These are phyloP conservation scores for Trichothecium sympodiale DNA, from an alignment of 2,329 filamentous ascomycete species.

Conservation along the genomic window DNA sequence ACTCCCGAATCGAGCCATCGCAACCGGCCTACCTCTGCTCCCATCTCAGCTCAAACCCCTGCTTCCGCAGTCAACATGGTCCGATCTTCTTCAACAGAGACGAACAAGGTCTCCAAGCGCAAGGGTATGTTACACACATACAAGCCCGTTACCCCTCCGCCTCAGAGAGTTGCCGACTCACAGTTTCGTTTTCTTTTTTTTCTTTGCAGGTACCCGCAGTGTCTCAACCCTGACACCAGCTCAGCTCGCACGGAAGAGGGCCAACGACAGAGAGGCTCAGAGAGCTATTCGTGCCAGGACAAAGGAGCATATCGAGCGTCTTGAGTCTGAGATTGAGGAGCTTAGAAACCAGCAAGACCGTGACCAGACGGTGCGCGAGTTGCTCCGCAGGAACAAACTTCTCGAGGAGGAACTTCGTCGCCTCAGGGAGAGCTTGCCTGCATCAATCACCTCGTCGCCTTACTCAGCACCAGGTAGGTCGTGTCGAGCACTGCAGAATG, in stretches of 20 bases:
- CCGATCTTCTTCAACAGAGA: constrained; percentile 31
- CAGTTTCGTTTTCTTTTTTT: too few species aligned
- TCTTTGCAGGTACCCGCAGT: constrained; percentile 48
- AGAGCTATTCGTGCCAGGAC: constrained; percentile 78
- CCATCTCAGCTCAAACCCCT: constrained; percentile 4
- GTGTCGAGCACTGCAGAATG: constrained; percentile 1
- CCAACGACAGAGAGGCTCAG: constrained; percentile 86
- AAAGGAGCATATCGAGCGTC: constrained; percentile 70
- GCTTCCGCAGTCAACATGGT: constrained; percentile 19
- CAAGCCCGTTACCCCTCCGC: not conserved
- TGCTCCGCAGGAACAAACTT: constrained; percentile 39
- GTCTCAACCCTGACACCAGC: constrained; percentile 81
- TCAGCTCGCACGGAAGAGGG: constrained; percentile 80
- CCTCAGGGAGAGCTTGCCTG: constrained; percentile 32
- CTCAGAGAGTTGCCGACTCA: constrained; percentile 1
- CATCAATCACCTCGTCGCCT: constrained; percentile 26
- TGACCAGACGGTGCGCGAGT: constrained; percentile 39
- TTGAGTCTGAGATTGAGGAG: constrained; percentile 67
- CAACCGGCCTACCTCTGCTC: constrained; percentile 9
- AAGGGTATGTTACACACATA: constrained; percentile 25
- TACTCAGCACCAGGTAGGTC: constrained; percentile 30
- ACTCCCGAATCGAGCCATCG: constrained; percentile 4
- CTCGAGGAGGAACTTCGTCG: constrained; percentile 41
- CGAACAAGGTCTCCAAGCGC: constrained; percentile 30
- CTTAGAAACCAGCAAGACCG: constrained; percentile 41